Percentiles rank a stretch among this genome's conserved stretches.
Evolutionary conservation across 2,329 filamentous ascomycete species (phyloP).

Genomic region (Peltaster fructicola): DNA sequence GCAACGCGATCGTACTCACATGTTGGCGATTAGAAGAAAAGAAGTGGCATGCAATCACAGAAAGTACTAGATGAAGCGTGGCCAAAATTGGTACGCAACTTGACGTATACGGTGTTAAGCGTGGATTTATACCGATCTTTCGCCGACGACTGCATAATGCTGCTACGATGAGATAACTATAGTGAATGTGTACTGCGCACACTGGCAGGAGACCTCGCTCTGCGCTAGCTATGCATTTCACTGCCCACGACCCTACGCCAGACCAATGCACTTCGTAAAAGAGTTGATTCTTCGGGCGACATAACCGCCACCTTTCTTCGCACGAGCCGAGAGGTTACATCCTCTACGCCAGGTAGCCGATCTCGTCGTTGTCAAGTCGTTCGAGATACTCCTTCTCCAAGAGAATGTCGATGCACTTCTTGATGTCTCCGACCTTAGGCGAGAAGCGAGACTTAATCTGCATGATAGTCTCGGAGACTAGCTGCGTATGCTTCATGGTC

Average conservation of each 20-base stretch:
- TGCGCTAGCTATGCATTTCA: not conserved
- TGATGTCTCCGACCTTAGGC: conserved; percentile 88
- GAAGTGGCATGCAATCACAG: too few species aligned
- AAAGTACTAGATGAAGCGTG: too few species aligned
- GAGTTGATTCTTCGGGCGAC: not conserved
- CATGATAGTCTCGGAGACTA: conserved; percentile 87
- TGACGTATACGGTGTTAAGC: too few species aligned
- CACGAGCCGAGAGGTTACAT: too few species aligned
- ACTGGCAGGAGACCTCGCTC: not conserved
- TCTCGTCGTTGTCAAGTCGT: conserved; percentile 80
- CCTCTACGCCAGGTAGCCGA: conserved; percentile 85
- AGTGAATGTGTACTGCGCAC: too few species aligned
- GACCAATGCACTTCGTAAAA: not conserved
- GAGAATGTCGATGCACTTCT: conserved; percentile 97
- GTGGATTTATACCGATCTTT: too few species aligned
- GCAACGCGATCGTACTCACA: too few species aligned
- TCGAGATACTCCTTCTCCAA: conserved; percentile 98
- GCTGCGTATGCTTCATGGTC: conserved; percentile 91
- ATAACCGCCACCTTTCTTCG: not conserved
- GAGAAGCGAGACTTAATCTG: conserved; percentile 89
- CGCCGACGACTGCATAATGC: too few species aligned
- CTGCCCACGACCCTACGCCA: not conserved
- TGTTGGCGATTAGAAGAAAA: too few species aligned
- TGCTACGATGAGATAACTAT: too few species aligned
- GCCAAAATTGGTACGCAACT: too few species aligned